phyloP scores from a whole-genome alignment of 768 basidiomycete species.

The Paxillus involutus region DNA sequence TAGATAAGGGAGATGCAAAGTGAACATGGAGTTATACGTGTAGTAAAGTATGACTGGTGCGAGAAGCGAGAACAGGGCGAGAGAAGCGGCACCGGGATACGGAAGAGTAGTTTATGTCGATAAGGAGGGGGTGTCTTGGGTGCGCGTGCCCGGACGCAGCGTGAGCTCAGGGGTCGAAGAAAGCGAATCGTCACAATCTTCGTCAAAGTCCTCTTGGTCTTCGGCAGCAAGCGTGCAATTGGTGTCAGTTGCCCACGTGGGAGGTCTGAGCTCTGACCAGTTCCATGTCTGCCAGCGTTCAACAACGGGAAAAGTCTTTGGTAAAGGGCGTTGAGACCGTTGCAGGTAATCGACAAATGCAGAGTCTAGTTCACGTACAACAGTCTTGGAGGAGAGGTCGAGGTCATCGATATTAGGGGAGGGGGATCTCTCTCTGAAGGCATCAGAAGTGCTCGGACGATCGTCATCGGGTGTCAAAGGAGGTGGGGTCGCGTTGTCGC shows the following conservation, averaged over 20 bases:
- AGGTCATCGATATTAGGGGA: slow-evolving; percentile 22
- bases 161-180: slow-evolving; percentile 13
- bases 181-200: slow-evolving; percentile 21
- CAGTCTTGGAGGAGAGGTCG: slow-evolving; percentile 13
- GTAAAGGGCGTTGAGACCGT: slow-evolving; percentile 22
- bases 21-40: slow-evolving; percentile 19
- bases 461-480: slow-evolving; percentile 38
- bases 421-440: slow-evolving; percentile 25
- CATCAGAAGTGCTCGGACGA: slow-evolving; percentile 14
- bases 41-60: slow-evolving; percentile 26
- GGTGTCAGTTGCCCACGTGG: slow-evolving; percentile 22
- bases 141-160: slow-evolving; percentile 7
- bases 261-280: slow-evolving; percentile 33
- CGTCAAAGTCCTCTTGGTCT: slow-evolving; percentile 25
- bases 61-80: slow-evolving; percentile 16
- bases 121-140: slow-evolving; percentile 14
- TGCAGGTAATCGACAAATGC: slow-evolving; percentile 22
- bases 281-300: slow-evolving; percentile 35
- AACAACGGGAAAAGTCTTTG: slow-evolving; percentile 21
- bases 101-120: slow-evolving; percentile 14
- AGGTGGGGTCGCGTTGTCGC: slow-evolving; percentile 33
- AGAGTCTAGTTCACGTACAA: slow-evolving; percentile 27
- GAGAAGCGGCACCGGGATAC: slow-evolving; percentile 14
- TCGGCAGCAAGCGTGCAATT: slow-evolving; percentile 5
- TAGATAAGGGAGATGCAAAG: slow-evolving; percentile 12